Evolutionary conservation across 805 yeast species (phyloP), one percentile per base, ranked within the genome.

Genomic region (Yamadazyma endophytica): DNA sequence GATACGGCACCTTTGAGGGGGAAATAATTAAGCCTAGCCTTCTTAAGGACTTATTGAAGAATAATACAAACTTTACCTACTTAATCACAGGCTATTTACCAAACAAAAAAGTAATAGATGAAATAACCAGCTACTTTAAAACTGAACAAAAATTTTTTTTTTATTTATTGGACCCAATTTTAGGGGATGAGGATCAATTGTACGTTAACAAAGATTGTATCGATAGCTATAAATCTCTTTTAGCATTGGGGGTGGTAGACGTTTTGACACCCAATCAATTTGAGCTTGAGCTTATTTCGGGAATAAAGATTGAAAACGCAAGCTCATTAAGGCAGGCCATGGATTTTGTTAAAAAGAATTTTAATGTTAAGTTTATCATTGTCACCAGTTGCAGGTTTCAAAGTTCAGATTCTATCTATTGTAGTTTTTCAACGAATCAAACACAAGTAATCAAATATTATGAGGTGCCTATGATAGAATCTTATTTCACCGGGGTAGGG

Each of bases 401-500:
- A 9, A 32, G 31, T 11, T 20, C 15, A 2, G 41, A 42, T 13
- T 40, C 42, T 14, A 48, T 59, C 5, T 52, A 47, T 35, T 59
- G 67, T 36, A 61, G 55, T 4, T 42, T 50, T 3, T 52, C 51
- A 3, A 19, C 38, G 22, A 13, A 21, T 6, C 24, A 24, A 13
- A 29, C 31, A 4, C 50, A 44, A 6, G 17, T 24, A 3, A 42
- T 59, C 2, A 30, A 46, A 4, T 29, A 60, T 28, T 77, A 73
- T 46, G 67, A 68, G 42, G 68, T 82, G 9, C 82, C 84, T 2
- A 63, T 68, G 21, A 73, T 86, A 24, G 76, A 80, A 33, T 79
- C 90, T 4, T 87, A 90, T 53, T 90, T 89, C 58, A 86, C 96
- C 0, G 97, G 97, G 2, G 95, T 92, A 0, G 97, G 97, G 5